Evolutionary conservation across 2,329 filamentous ascomycete genomes (phyloP), one percentile per base, ranked within the genome.

Genomic region (Apiospora hydei): DNA sequence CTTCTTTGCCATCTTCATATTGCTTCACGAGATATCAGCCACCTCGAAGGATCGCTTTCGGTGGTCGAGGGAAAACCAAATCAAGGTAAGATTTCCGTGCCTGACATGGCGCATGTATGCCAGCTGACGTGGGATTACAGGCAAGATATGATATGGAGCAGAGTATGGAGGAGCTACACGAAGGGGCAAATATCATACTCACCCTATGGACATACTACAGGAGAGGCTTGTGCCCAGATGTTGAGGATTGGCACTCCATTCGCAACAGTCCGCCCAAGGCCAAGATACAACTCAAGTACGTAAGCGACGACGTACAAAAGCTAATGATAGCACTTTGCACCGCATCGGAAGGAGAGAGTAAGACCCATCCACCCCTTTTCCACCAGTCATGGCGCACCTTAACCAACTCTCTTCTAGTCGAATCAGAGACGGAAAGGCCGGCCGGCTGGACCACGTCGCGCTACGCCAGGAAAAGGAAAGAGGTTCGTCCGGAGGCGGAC

Each of bases 121-220:
- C 71, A n/a, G 69, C 64, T 7, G 44, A 73, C 49, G 30, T n/a
- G 38, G 66, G 73, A n/a, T 6, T 16, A 16, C 14, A 83, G 81
- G 72, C 72, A n/a, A 79, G 78, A 14, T 84, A 85, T 71, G 79
- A 84, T 0, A 80, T 86, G 10, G 80, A 81, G 0, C 21, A 57
- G 0, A 85, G 85, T 70, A 83, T 87, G 21, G 81, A 84, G 47
- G 77, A 82, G 7, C 78, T 88, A 1, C 86, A 88, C 21, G 78
- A 82, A 16, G 81, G 85, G 5, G 85, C 83, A 41, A 86, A 84
- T 69, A 83, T 83, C 69, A 78, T 88, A 41, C 83, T 88, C 1
- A 78, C 80, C 14, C 81, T 87, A 70, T 88, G 87, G 87, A 85
- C 87, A 68, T 88, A 88, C 74, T 88, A 84, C 77, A 85, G 84